phyloP scores from a whole-genome alignment of 495 filamentous ascomycete genomes.

The Parachaetomium inaequale region DNA sequence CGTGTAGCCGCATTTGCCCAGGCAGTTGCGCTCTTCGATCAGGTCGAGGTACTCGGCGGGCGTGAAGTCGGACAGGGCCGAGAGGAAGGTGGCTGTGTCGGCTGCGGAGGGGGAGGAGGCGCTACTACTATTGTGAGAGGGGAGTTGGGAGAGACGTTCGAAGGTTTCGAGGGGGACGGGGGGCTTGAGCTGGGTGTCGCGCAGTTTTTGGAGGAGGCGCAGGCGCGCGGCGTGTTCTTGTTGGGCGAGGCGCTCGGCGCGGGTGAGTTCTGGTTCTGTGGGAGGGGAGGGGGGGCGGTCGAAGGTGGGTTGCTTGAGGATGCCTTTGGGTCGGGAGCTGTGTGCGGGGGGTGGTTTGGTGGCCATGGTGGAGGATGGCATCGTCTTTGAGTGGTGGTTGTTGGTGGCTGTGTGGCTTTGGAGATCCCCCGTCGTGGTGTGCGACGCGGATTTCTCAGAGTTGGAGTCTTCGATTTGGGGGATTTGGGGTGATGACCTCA shows the following conservation, averaged over 20 bases:
- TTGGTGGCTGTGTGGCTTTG: background rate
- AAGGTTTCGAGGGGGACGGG: slow-evolving; percentile 51
- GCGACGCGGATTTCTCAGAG: too few relatives aligned
- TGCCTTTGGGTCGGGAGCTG: slow-evolving; percentile 13
- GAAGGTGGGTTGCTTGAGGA: slow-evolving; percentile 16
- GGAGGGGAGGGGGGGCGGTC: background rate
- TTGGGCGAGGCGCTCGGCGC: slow-evolving; percentile 9
- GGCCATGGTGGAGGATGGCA: background rate
- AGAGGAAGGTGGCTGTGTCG: slow-evolving; percentile 57
- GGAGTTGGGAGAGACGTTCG: slow-evolving; percentile 63
- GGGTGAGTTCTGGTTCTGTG: slow-evolving; percentile 13
- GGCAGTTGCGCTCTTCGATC: slow-evolving; percentile 79
- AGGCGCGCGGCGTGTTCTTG: slow-evolving; percentile 42
- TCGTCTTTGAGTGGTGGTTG: background rate
- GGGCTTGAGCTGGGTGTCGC: slow-evolving; percentile 64
- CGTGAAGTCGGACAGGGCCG: slow-evolving; percentile 64
- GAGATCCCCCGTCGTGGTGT: background rate
- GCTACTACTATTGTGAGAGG: slow-evolving; percentile 56
- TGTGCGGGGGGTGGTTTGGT: background rate
- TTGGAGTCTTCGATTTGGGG: background rate
- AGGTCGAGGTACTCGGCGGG: slow-evolving; percentile 82
- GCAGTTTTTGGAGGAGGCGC: slow-evolving; percentile 65
- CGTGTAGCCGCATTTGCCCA: slow-evolving; percentile 73
- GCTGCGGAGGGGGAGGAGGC: slow-evolving; percentile 54
- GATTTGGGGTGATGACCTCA: background rate